Percentiles rank a stretch among this genome's conserved stretches.
phyloP scores from a whole-genome alignment of 768 basidiomycete species.

The Macrolepiota albuminosa region DNA sequence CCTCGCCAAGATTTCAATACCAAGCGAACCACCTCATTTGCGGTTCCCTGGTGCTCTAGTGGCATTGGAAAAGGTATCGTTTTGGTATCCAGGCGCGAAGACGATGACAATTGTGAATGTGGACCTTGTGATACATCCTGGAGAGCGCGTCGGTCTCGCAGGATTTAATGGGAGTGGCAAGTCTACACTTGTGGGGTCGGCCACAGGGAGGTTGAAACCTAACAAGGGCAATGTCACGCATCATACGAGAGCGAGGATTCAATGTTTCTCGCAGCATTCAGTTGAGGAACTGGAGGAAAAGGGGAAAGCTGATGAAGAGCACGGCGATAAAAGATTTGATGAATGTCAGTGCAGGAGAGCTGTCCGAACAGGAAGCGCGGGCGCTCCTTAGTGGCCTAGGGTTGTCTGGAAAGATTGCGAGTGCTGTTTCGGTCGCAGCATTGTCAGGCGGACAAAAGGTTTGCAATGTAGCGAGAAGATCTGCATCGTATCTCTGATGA shows the following conservation, averaged over 20 bases:
- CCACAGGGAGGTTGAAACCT: slow-evolving; percentile 27
- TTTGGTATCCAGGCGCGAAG: slow-evolving; percentile 19
- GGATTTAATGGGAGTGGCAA: slow-evolving; percentile 41
- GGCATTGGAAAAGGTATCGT: slow-evolving; percentile 19
- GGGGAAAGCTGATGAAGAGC: slow-evolving; percentile 20
- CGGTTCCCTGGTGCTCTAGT: slow-evolving; percentile 22
- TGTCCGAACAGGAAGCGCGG: slow-evolving; percentile 35
- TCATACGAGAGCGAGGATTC: slow-evolving; percentile 51
- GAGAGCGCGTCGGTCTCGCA: slow-evolving; percentile 21
- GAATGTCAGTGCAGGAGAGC: slow-evolving; percentile 14
- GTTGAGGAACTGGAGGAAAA: slow-evolving; percentile 42
- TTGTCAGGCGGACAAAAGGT: slow-evolving; percentile 58
- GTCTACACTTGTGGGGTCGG: slow-evolving; percentile 33
- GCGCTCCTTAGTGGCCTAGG: slow-evolving; percentile 39
- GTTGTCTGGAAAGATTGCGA: slow-evolving; percentile 36
- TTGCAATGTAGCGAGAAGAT: neutral
- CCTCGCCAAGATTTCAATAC: slow-evolving; percentile 29
- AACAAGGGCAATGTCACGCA: slow-evolving; percentile 42
- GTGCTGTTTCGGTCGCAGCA: slow-evolving; percentile 34
- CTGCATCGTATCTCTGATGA: neutral
- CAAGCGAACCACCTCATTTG: slow-evolving; percentile 19
- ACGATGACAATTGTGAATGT: slow-evolving; percentile 15
- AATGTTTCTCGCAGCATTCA: slow-evolving; percentile 59
- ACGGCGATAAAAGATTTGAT: slow-evolving; percentile 18
- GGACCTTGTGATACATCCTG: slow-evolving; percentile 21